These are phyloP conservation scores for Monosporascus sp. DNA, from an alignment of 2,329 filamentous ascomycete species.

Conservation along the genomic window DNA sequence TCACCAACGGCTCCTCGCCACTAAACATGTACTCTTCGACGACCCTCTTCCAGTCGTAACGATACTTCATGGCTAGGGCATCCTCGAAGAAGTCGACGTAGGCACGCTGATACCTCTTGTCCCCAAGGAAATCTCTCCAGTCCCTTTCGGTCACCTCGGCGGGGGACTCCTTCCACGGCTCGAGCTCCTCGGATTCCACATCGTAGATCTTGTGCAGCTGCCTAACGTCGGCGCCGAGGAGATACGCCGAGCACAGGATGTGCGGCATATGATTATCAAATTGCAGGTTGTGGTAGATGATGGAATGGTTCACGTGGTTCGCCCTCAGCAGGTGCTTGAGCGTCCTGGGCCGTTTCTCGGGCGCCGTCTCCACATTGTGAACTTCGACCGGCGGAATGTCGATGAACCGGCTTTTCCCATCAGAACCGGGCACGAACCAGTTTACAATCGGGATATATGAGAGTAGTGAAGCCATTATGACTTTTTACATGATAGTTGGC, in stretches of 20 bases:
- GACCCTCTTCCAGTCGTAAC: constrained; percentile 81
- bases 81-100: constrained; percentile 97
- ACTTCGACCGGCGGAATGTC: constrained; percentile 63
- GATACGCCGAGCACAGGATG: constrained; percentile 77
- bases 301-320: constrained; percentile 85
- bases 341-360: constrained; percentile 73
- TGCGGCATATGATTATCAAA: constrained; percentile 84
- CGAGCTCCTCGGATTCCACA: constrained; percentile 62
- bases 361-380: constrained; percentile 73
- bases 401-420: constrained; percentile 32
- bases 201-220: constrained; percentile 82
- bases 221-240: constrained; percentile 69
- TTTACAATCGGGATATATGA: constrained; percentile 38
- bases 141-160: constrained; percentile 77
- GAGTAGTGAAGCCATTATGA: constrained; percentile 33
- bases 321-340: constrained; percentile 87
- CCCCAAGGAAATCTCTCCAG: constrained; percentile 80
- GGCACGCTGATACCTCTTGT: constrained; percentile 76
- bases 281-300: constrained; percentile 68
- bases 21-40: constrained; percentile 71
- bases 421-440: constrained; percentile 27
- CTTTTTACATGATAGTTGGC: background rate
- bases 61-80: constrained; percentile 63
- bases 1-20: constrained; percentile 71
- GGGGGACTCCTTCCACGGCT: constrained; percentile 78